Evolutionary conservation across 2,329 filamentous ascomycete genomes (phyloP).

Genomic region (Monosporascus sp.): DNA sequence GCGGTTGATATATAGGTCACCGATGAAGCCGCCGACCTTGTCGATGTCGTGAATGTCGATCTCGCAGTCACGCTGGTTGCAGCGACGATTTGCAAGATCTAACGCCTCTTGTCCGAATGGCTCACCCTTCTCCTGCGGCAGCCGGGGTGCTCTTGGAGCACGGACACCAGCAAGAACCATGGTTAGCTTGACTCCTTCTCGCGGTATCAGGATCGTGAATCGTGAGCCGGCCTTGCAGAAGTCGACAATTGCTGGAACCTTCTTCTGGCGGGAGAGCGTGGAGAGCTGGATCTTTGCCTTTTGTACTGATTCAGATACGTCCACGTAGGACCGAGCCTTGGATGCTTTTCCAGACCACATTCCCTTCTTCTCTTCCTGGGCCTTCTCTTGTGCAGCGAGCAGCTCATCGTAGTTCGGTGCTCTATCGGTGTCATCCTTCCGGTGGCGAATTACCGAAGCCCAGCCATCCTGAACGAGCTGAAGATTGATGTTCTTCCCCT

Average conservation of each 20-base stretch:
- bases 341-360: constrained; percentile 92
- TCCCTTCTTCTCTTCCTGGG: constrained; percentile 83
- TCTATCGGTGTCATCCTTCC: constrained; percentile 89
- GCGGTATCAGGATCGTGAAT: constrained; percentile 86
- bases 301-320: constrained; percentile 87
- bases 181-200: constrained; percentile 90
- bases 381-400: constrained; percentile 71
- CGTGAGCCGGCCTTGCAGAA: constrained; percentile 96
- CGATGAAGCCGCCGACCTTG: constrained; percentile 97
- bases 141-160: constrained; percentile 76
- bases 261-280: constrained; percentile 83
- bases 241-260: constrained; percentile 88
- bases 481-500: constrained; percentile 82
- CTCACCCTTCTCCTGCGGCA: constrained; percentile 75
- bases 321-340: constrained; percentile 74
- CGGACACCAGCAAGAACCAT: constrained; percentile 92
- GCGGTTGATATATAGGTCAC: constrained; percentile 85
- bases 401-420: constrained; percentile 92
- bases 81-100: constrained; percentile 82
- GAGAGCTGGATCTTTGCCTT: constrained; percentile 94
- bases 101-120: constrained; percentile 93
- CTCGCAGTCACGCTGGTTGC: constrained; percentile 91
- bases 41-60: constrained; percentile 93
- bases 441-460: constrained; percentile 88
- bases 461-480: constrained; percentile 87